A percentile compares a stretch with the other conserved stretches of the same genome.
These are phyloP conservation scores for Tuber umbilicatum DNA, from an alignment of 495 filamentous ascomycete species.

Conservation along the genomic window DNA sequence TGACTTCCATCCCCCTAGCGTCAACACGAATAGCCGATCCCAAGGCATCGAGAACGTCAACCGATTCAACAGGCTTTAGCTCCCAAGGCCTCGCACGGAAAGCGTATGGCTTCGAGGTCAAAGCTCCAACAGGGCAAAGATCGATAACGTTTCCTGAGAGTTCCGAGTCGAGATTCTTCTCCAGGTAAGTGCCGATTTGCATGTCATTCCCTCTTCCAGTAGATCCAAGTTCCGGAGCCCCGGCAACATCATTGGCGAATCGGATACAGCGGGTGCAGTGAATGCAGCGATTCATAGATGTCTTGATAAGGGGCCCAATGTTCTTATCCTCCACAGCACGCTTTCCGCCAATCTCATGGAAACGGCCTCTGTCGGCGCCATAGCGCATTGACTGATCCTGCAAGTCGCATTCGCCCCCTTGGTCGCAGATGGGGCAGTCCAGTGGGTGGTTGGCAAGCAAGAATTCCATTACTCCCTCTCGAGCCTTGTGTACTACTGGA, in stretches of 20 bases:
- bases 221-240: conserved; percentile 88
- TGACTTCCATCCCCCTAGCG: conserved; percentile 87
- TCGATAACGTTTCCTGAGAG: conserved; percentile 97
- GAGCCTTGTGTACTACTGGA: conserved; percentile 88
- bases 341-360: conserved; percentile 92
- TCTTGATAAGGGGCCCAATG: conserved; percentile 96
- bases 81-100: conserved; percentile 98
- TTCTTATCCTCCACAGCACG: conserved; percentile 98
- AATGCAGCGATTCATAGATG: conserved; percentile 99
- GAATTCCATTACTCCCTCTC: conserved; percentile 98
- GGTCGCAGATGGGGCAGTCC: conserved; percentile 96
- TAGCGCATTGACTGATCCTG: conserved; percentile 99
- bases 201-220: conserved; percentile 92
- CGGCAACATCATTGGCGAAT: conserved; percentile 95
- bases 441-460: conserved; percentile 93
- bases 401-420: conserved; percentile 96
- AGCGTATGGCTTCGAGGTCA: conserved; percentile 94
- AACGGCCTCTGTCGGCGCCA: conserved; percentile 88
- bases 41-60: conserved; percentile 86
- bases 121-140: conserved; percentile 91
- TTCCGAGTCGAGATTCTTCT: conserved; percentile 83
- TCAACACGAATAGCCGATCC: conserved; percentile 94
- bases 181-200: conserved; percentile 96
- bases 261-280: conserved; percentile 97
- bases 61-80: conserved; percentile 81